phyloP scores from a whole-genome alignment of 1,284 basidiomycete genomes.

The Sporisorium exsertum region DNA sequence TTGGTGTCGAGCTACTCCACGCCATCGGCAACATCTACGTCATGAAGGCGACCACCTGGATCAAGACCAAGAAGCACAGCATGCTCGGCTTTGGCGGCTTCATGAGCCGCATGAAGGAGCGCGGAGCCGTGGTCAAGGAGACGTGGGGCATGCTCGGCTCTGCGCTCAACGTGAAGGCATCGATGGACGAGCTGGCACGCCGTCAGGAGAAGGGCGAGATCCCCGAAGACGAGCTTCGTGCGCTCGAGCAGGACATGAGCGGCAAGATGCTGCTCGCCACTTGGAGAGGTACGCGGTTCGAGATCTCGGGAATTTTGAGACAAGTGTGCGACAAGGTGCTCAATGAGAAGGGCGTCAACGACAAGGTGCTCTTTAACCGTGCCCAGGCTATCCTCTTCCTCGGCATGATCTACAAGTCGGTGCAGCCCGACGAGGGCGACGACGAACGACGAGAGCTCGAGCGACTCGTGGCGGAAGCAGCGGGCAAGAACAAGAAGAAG shows the following conservation, averaged over 20 bases:
- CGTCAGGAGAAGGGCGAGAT: constrained; percentile 88
- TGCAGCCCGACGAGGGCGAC: constrained; percentile 65
- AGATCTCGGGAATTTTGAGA: constrained; percentile 63
- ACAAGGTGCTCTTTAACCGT: constrained; percentile 65
- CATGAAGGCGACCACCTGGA: constrained; percentile 89
- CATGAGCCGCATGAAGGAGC: constrained; percentile 93
- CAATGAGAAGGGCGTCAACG: constrained; percentile 66
- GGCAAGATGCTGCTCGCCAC: constrained; percentile 75
- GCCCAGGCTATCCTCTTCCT: constrained; percentile 64
- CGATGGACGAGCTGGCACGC: constrained; percentile 87
- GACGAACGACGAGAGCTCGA: constrained; percentile 68
- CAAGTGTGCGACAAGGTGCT: constrained; percentile 67
- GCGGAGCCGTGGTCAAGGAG: constrained; percentile 77
- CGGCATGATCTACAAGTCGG: constrained; percentile 67
- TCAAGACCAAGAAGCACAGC: constrained; percentile 78
- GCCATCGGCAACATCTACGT: constrained; percentile 80
- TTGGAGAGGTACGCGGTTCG: constrained; percentile 62
- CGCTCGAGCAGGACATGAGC: constrained; percentile 92
- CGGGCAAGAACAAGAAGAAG: constrained; percentile 70
- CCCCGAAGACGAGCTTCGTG: constrained; percentile 77
- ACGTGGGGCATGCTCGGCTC: constrained; percentile 71
- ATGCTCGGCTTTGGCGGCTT: constrained; percentile 89
- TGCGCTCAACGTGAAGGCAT: constrained; percentile 74
- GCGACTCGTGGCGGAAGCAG: constrained; percentile 71
- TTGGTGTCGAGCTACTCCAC: constrained; percentile 86